These are phyloP conservation scores for Endotrypanum monterogeii DNA, from an alignment of 208 protist species.

Conservation along the genomic window DNA sequence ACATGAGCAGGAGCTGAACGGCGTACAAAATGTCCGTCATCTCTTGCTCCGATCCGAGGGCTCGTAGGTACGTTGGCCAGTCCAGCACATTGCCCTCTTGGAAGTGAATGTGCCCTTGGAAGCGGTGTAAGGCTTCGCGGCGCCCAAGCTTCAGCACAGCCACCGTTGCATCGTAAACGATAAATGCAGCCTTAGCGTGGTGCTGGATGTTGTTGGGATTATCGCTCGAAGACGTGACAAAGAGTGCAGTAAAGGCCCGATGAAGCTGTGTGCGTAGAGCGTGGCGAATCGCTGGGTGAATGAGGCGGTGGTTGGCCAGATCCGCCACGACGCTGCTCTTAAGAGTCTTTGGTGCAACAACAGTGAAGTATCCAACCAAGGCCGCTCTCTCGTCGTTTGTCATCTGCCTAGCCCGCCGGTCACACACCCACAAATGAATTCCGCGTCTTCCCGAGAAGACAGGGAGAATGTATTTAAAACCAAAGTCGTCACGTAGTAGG, in stretches of 20 bases:
- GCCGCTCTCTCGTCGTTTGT: slow-evolving; percentile 89
- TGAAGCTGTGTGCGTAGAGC: slow-evolving; percentile 57
- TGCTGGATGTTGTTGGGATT: slow-evolving; percentile 81
- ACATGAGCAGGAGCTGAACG: slow-evolving; percentile 84
- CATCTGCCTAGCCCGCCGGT: slow-evolving; percentile 89
- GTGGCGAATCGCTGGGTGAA: slow-evolving; percentile 80
- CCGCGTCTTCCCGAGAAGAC: slow-evolving; percentile 99
- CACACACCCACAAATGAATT: slow-evolving; percentile 99
- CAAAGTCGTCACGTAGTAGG: slow-evolving; percentile 94
- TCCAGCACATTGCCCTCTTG: slow-evolving; percentile 66
- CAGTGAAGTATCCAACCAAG: slow-evolving; percentile 93
- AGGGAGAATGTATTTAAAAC: slow-evolving; percentile 96
- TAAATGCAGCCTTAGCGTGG: slow-evolving; percentile 55
- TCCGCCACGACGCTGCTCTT: slow-evolving; percentile 61
- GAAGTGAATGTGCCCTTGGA: slow-evolving; percentile 57
- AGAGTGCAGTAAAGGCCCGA: slow-evolving; percentile 67
- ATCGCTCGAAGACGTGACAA: slow-evolving; percentile 45
- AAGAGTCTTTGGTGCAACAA: slow-evolving; percentile 64
- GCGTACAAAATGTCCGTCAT: slow-evolving; percentile 56
- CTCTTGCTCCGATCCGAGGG: slow-evolving; percentile 52
- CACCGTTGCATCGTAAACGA: slow-evolving; percentile 72
- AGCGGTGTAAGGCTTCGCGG: slow-evolving; percentile 58
- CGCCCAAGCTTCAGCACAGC: slow-evolving; percentile 74
- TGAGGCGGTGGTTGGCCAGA: slow-evolving; percentile 70
- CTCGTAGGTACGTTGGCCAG: slow-evolving; percentile 46